These are phyloP conservation scores for Botrytis cinerea DNA, from an alignment of 2,329 filamentous ascomycete species.

Conservation along the genomic window DNA sequence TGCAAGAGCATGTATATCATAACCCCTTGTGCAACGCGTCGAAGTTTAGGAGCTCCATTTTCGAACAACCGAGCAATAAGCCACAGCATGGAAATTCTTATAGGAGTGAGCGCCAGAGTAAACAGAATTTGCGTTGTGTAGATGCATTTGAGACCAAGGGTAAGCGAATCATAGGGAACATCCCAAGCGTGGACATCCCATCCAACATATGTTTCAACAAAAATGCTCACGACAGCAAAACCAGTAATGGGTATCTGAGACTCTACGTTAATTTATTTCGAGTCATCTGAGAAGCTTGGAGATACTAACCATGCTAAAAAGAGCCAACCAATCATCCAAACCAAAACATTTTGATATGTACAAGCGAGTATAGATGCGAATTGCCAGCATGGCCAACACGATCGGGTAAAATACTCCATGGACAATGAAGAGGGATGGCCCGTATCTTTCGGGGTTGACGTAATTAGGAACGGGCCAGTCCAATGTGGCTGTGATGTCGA, in stretches of 20 bases:
- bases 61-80: background rate
- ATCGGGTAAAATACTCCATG: background rate
- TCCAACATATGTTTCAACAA: background rate
- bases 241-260: background rate
- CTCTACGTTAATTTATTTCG: background rate
- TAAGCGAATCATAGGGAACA: background rate
- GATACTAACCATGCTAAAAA: background rate
- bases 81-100: conserved; percentile 3
- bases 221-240: background rate
- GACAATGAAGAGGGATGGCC: background rate
- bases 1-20: background rate
- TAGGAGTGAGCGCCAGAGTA: background rate
- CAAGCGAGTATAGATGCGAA: background rate
- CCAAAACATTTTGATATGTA: background rate
- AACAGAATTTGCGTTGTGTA: background rate
- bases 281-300: background rate
- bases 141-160: background rate
- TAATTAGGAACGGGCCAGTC: conserved; percentile 3
- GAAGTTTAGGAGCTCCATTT: background rate
- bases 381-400: background rate
- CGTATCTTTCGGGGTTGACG: background rate
- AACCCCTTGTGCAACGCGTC: background rate
- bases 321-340: background rate
- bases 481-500: too few species aligned
- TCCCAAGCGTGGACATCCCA: conserved; percentile 10